Conservation (phyloP, 352 stramenopile species). For the Phytophthora pini region DNA sequence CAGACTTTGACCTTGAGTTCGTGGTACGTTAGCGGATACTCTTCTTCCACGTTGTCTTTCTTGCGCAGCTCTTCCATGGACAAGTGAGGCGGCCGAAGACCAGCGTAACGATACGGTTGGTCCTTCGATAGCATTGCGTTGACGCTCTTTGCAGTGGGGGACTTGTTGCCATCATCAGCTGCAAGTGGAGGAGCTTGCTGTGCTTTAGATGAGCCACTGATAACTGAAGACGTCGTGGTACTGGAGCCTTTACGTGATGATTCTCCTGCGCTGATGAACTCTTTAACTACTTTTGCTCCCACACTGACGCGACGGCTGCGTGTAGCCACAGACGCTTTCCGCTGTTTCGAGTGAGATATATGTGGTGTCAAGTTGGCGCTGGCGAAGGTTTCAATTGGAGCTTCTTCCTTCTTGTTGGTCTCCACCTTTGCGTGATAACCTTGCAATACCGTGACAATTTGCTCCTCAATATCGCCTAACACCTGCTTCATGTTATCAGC, state of each 20-base stretch:
- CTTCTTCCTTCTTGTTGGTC: conserved; percentile 44
- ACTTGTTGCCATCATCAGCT: conserved; percentile 25
- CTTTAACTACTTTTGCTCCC: conserved; percentile 2
- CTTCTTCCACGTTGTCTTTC: conserved; percentile 86
- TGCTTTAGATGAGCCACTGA: conserved; percentile 9
- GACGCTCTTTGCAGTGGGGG: conserved; percentile 39
- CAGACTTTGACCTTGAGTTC: conserved; percentile 89
- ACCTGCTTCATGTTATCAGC: conserved; percentile 80
- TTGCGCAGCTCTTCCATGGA: conserved; percentile 83
- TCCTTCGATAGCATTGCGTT: conserved; percentile 60
- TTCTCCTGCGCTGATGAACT: conserved; percentile 10
- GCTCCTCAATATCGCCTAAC: conserved; percentile 79
- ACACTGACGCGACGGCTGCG: conserved; percentile 26
- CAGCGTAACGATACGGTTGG: conserved; percentile 76
- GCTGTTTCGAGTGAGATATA: conserved; percentile 19
- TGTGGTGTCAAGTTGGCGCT: conserved; percentile 14
- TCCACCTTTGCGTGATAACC: conserved; percentile 71
- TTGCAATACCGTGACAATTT: conserved; percentile 71
- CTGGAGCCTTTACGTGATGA: conserved; percentile 14
- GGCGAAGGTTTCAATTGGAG: conserved; percentile 2
- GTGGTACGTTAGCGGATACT: conserved; percentile 88
- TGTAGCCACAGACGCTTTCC: conserved; percentile 21
- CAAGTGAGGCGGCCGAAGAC: conserved; percentile 68
- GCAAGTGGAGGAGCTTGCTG: conserved; percentile 8
- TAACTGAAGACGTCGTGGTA: conserved; percentile 3